These are phyloP conservation scores for Serpula lacrymans DNA, from an alignment of 768 basidiomycete genomes.

Conservation along the genomic window DNA sequence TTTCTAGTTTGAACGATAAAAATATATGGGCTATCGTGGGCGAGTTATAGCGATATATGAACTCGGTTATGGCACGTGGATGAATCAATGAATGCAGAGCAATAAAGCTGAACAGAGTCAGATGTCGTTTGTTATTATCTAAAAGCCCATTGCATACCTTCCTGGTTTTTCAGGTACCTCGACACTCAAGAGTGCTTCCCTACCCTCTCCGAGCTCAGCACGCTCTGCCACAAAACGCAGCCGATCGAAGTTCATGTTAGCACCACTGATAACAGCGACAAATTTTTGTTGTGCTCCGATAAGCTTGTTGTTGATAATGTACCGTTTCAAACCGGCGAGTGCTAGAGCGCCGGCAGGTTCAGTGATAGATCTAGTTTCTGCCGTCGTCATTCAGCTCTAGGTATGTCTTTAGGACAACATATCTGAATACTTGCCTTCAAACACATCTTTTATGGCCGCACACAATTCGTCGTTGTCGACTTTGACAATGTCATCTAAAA, in stretches of 20 bases:
- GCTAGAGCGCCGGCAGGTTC: constrained; percentile 95
- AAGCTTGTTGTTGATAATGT: constrained; percentile 79
- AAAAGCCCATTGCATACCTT: constrained; percentile 48
- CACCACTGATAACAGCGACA: constrained; percentile 90
- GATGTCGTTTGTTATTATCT: neutral
- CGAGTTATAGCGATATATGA: constrained; percentile 86
- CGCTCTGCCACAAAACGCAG: constrained; percentile 98
- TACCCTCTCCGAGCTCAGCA: constrained; percentile 93
- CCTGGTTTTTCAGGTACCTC: constrained; percentile 92
- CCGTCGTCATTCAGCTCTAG: neutral
- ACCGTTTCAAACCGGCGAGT: constrained; percentile 85
- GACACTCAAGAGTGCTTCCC: constrained; percentile 91
- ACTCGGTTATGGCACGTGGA: constrained; percentile 92
- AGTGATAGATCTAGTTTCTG: constrained; percentile 93
- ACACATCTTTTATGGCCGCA: constrained; percentile 98
- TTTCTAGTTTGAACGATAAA: constrained; percentile 82
- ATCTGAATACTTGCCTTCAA: constrained; percentile 65
- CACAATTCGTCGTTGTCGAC: constrained; percentile 96
- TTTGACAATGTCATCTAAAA: constrained; percentile 79
- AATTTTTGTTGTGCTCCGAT: constrained; percentile 83
- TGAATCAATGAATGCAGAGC: constrained; percentile 83
- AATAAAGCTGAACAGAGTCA: constrained; percentile 61
- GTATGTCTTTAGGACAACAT: neutral
- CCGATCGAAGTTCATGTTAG: constrained; percentile 99
- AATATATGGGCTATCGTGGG: constrained; percentile 78